Conservation (phyloP, 768 basidiomycete genomes). For the Boletus reticulatus region DNA sequence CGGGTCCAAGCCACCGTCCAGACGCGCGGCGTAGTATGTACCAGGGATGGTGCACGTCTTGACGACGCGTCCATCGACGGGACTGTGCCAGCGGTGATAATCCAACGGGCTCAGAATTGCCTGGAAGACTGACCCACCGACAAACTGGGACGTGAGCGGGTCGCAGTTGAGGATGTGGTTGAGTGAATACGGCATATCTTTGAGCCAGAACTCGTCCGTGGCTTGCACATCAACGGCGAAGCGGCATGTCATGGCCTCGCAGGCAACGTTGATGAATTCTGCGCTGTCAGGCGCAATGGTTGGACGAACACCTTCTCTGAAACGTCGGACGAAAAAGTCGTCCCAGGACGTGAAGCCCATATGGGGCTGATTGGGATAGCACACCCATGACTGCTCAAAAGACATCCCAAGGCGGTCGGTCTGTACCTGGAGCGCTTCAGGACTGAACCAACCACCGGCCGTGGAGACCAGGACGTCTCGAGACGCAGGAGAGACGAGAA, state of each 20-base stretch:
- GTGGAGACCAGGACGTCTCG: slow-evolving; percentile 37
- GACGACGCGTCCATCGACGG: slow-evolving; percentile 48
- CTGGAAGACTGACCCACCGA: slow-evolving; percentile 53
- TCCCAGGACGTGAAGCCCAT: slow-evolving; percentile 52
- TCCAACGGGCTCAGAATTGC: slow-evolving; percentile 52
- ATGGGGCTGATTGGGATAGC: slow-evolving; percentile 37
- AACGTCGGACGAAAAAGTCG: slow-evolving; percentile 48
- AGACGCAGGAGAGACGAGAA: slow-evolving; percentile 44
- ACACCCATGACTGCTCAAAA: slow-evolving; percentile 41
- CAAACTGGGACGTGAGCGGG: slow-evolving; percentile 38
- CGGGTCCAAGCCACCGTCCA: slow-evolving; percentile 26
- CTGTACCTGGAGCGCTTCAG: slow-evolving; percentile 24
- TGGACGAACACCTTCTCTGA: slow-evolving; percentile 14
- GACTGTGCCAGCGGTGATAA: slow-evolving; percentile 66
- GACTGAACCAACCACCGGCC: slow-evolving; percentile 50
- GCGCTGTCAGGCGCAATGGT: slow-evolving; percentile 11
- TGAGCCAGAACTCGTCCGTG: slow-evolving; percentile 56
- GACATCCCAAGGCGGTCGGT: slow-evolving; percentile 6
- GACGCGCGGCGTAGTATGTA: slow-evolving; percentile 45
- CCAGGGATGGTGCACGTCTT: too few relatives aligned
- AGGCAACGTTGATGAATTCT: slow-evolving; percentile 43
- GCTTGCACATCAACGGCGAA: slow-evolving; percentile 37
- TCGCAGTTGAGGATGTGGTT: slow-evolving; percentile 49
- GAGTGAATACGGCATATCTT: slow-evolving; percentile 61
- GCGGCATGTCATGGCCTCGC: slow-evolving; percentile 53